phyloP scores from a whole-genome alignment of 2,329 filamentous ascomycete genomes.

The Lomentospora prolificans region DNA sequence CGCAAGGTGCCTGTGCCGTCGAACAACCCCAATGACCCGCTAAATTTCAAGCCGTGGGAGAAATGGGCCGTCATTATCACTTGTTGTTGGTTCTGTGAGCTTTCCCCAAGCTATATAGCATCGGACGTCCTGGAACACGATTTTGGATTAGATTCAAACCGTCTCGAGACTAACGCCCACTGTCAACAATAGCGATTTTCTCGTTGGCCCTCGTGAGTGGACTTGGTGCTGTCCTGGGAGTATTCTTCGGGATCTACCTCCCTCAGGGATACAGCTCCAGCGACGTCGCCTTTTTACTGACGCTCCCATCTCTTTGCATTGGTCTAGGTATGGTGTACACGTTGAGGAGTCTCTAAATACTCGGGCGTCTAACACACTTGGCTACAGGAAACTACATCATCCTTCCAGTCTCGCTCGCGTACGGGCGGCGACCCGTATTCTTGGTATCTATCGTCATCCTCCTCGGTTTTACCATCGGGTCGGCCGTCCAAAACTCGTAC shows the following conservation, averaged over 20 bases:
- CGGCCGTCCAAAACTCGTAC: conserved; percentile 22
- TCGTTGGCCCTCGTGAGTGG: conserved; percentile 39
- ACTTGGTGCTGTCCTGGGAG: conserved; percentile 27
- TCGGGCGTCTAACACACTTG: neutral
- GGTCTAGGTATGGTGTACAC: conserved; percentile 21
- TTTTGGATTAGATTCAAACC: too few relatives aligned
- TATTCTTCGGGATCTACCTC: conserved; percentile 22
- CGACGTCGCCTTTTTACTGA: conserved; percentile 24
- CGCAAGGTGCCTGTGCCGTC: conserved; percentile 14
- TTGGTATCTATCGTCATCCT: conserved; percentile 21
- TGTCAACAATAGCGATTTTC: conserved; percentile 13
- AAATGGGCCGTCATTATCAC: conserved; percentile 14
- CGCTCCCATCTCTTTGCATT: conserved; percentile 27
- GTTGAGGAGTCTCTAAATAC: neutral
- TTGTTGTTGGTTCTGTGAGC: conserved; percentile 20
- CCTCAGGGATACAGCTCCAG: conserved; percentile 15
- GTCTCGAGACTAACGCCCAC: neutral
- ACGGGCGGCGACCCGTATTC: conserved; percentile 26
- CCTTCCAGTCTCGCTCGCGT: conserved; percentile 26
- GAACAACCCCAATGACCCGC: conserved; percentile 17
- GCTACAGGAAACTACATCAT: conserved; percentile 22
- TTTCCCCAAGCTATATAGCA: neutral
- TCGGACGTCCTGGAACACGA: too few relatives aligned
- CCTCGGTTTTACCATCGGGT: conserved; percentile 22
- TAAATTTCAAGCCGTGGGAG: conserved; percentile 16